These are phyloP conservation scores for Knufia petricola DNA, from an alignment of 2,329 filamentous ascomycete genomes.

Conservation along the genomic window DNA sequence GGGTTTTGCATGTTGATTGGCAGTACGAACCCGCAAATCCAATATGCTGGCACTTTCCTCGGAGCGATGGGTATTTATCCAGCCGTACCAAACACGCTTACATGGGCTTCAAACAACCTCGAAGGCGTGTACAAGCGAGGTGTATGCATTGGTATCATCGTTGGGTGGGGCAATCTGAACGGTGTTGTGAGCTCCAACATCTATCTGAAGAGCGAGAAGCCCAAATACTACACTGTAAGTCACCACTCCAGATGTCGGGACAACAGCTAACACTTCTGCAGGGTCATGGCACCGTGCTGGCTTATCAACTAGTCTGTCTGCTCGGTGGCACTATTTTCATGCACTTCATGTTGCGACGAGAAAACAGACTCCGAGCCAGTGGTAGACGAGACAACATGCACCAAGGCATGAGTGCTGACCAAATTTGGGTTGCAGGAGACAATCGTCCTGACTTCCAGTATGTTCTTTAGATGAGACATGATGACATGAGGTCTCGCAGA, in stretches of 20 bases:
- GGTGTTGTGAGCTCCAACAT: constrained; percentile 64
- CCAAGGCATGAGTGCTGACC: constrained; percentile 10
- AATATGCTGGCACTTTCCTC: constrained; percentile 77
- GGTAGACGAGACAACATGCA: constrained; percentile 14
- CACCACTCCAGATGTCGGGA: too few species aligned
- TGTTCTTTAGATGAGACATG: too few species aligned
- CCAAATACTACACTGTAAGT: constrained; percentile 49
- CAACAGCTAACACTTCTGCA: constrained; percentile 31
- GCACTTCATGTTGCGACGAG: constrained; percentile 13
- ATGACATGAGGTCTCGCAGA: too few species aligned
- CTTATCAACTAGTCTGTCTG: constrained; percentile 60
- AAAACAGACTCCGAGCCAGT: constrained; percentile 12
- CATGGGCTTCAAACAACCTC: constrained; percentile 78
- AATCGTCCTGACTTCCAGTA: constrained; percentile 14
- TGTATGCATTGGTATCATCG: constrained; percentile 78
- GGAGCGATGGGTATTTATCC: constrained; percentile 84
- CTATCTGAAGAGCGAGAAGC: constrained; percentile 50
- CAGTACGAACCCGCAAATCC: constrained; percentile 50
- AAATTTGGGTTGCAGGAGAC: constrained; percentile 14
- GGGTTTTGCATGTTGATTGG: constrained; percentile 72
- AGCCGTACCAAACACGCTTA: constrained; percentile 74
- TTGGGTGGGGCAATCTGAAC: constrained; percentile 87
- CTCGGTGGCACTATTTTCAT: constrained; percentile 45
- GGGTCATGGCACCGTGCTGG: constrained; percentile 69
- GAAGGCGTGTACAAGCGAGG: constrained; percentile 86